A percentile compares a stretch with the other conserved stretches of the same genome.
These are phyloP conservation scores for Cercospora sp. DNA, from an alignment of 2,329 filamentous ascomycete species.

Conservation along the genomic window DNA sequence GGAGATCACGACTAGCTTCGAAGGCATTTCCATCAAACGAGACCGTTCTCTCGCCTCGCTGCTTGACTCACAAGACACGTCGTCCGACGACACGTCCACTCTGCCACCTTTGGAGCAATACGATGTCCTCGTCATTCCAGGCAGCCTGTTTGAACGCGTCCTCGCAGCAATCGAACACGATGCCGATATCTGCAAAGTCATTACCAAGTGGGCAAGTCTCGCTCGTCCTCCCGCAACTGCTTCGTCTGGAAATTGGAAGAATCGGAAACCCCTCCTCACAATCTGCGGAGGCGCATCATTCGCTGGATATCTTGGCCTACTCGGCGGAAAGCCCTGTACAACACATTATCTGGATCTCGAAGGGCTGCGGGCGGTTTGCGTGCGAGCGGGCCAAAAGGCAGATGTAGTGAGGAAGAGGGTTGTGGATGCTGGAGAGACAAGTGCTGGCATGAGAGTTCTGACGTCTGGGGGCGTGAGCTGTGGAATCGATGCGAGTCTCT, in stretches of 20 bases:
- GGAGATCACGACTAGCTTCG: neutral
- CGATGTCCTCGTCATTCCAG: neutral
- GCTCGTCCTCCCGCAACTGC: no score
- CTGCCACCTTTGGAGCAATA: neutral
- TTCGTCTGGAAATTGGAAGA: no score
- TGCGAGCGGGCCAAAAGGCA: neutral
- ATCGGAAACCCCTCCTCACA: neutral
- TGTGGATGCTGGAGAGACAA: neutral
- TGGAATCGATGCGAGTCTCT: neutral
- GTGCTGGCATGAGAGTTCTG: neutral
- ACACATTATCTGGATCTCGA: neutral
- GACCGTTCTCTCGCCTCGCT: neutral
- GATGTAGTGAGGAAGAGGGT: neutral
- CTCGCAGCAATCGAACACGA: neutral
- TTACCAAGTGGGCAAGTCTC: neutral
- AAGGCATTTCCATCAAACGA: neutral
- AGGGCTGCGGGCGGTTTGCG: neutral
- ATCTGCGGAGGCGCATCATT: neutral
- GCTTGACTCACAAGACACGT: neutral
- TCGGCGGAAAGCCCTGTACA: neutral
- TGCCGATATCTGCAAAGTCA: neutral
- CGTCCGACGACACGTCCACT: no score
- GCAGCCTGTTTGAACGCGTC: neutral
- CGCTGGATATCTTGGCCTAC: neutral
- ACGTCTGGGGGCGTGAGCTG: neutral